These are phyloP conservation scores for Ogataea pini DNA, from an alignment of 805 yeast species.

Conservation along the genomic window DNA sequence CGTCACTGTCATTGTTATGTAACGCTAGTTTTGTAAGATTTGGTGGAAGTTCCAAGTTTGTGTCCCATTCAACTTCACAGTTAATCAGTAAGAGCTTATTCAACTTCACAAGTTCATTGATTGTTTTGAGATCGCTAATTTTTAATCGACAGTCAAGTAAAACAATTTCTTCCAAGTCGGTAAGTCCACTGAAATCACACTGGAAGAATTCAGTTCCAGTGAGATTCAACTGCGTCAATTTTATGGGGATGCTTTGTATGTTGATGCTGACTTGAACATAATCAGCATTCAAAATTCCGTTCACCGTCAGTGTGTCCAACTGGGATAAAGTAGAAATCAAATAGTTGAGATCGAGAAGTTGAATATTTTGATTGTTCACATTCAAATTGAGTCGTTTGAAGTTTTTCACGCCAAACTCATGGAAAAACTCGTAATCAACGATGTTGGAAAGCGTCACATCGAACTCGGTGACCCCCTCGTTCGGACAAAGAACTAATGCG, in stretches of 20 bases:
- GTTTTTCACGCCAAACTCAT: constrained; percentile 8
- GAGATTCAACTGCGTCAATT: constrained; percentile 16
- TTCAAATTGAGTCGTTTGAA: constrained; percentile 15
- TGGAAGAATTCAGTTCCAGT: constrained; percentile 14
- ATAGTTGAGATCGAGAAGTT: constrained; percentile 14
- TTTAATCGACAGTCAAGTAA: constrained; percentile 23
- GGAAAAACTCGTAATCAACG: constrained; percentile 7
- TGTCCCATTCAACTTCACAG: constrained; percentile 24
- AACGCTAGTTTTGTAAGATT: constrained; percentile 19
- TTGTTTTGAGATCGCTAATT: constrained; percentile 12
- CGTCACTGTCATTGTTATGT: constrained; percentile 18
- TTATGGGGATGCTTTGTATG: not conserved
- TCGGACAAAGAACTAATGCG: constrained; percentile 5
- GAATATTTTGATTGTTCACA: constrained; percentile 3
- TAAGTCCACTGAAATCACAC: constrained; percentile 17
- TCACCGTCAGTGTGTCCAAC: constrained; percentile 19
- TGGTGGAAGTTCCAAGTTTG: constrained; percentile 20
- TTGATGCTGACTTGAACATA: constrained; percentile 4
- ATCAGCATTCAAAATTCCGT: constrained; percentile 11
- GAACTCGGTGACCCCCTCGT: constrained; percentile 1
- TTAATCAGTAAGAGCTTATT: constrained; percentile 19
- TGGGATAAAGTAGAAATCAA: constrained; percentile 11
- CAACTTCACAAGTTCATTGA: constrained; percentile 10
- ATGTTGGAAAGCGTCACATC: constrained; percentile 9
- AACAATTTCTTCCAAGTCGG: constrained; percentile 15